Conservation (phyloP, 1,284 basidiomycete genomes). For the Mrakiaceae sp. region DNA sequence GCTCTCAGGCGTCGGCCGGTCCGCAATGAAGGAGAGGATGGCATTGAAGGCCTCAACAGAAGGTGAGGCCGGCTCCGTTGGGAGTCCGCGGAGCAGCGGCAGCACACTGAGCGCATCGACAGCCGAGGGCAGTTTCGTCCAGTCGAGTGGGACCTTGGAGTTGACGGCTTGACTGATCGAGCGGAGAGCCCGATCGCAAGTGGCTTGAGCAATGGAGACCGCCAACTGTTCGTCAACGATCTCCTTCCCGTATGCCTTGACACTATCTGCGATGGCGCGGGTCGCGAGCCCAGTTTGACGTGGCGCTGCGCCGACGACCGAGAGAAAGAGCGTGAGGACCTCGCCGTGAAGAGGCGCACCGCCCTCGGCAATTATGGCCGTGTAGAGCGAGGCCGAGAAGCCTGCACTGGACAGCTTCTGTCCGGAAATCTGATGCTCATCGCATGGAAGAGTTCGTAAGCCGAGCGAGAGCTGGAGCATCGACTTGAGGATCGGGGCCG, state of each 20-base stretch:
- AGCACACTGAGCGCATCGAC: background rate
- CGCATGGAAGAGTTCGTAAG: background rate
- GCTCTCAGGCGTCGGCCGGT: background rate
- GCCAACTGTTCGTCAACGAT: background rate
- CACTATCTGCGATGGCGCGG: background rate
- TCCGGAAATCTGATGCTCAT: too few relatives aligned
- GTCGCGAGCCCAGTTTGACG: background rate
- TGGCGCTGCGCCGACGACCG: background rate
- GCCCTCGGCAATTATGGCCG: background rate
- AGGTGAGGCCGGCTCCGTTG: background rate
- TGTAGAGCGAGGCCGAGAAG: background rate
- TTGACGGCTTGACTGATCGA: background rate
- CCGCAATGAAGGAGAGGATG: conserved; percentile 33
- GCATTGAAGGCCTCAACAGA: background rate
- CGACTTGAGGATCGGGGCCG: background rate
- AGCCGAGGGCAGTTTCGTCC: background rate
- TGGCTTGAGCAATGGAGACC: background rate
- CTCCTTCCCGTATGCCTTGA: background rate
- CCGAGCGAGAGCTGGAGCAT: background rate
- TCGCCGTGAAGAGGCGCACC: background rate
- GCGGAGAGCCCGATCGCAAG: background rate
- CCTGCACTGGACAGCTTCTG: too few relatives aligned
- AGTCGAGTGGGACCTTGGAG: background rate
- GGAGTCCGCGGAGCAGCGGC: background rate
- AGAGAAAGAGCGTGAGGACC: background rate